phyloP scores from a whole-genome alignment of 1,139 yeast species.

The Saccharomyces hybrid region DNA sequence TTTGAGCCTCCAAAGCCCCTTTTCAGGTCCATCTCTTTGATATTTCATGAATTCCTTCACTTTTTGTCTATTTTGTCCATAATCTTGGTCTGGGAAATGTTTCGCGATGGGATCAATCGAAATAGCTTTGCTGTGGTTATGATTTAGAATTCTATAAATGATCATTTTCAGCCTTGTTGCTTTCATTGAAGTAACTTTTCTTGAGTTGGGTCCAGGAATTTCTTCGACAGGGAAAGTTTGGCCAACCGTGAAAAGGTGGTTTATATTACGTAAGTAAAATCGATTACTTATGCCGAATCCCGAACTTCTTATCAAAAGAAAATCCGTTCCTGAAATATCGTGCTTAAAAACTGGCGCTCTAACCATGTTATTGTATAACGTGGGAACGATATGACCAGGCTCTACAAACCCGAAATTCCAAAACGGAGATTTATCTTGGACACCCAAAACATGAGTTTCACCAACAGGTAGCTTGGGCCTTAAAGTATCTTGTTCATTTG shows the following conservation, averaged over 20 bases:
- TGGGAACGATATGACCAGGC: conserved; percentile 88
- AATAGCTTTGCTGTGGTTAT: conserved; percentile 64
- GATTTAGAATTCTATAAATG: conserved; percentile 79
- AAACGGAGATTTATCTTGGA: conserved; percentile 91
- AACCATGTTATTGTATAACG: conserved; percentile 82
- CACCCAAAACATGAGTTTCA: conserved; percentile 91
- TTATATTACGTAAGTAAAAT: conserved; percentile 55
- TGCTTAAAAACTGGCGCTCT: conserved; percentile 93
- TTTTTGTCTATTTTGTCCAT: conserved; percentile 93
- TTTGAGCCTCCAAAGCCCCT: conserved; percentile 91
- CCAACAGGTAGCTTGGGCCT: conserved; percentile 89
- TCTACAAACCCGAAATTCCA: conserved; percentile 98
- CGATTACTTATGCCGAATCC: conserved; percentile 64
- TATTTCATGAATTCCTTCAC: conserved; percentile 97
- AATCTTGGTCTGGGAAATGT: conserved; percentile 95
- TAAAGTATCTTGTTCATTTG: conserved; percentile 67
- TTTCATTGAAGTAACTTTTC: conserved; percentile 89
- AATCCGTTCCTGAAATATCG: conserved; percentile 71
- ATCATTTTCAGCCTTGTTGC: conserved; percentile 90
- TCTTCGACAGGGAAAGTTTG: conserved; percentile 90
- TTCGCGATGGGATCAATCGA: conserved; percentile 81
- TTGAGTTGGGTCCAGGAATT: conserved; percentile 95
- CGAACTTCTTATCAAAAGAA: conserved; percentile 68
- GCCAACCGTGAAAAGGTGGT: conserved; percentile 78
- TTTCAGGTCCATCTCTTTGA: conserved; percentile 90